A percentile compares a stretch with the other conserved stretches of the same genome.
phyloP scores from a whole-genome alignment of 1,284 basidiomycete genomes.

The Ustilago xerochloae region DNA sequence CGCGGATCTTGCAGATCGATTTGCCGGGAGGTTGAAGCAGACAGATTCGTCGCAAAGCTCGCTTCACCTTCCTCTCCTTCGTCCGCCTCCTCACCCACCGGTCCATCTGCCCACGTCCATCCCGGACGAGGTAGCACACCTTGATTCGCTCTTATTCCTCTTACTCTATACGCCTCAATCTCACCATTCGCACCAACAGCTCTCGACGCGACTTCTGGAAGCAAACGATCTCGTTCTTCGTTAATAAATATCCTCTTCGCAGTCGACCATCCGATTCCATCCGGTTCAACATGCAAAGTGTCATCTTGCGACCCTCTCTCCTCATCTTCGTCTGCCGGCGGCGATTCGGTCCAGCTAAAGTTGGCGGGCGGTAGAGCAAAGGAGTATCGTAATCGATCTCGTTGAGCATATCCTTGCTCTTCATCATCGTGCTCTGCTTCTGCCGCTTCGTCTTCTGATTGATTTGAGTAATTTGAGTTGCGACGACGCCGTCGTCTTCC shows the following conservation, averaged over 20 bases:
- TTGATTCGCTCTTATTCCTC: constrained; percentile 20
- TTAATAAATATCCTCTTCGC: constrained; percentile 30
- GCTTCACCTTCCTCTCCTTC: background rate
- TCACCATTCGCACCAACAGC: background rate
- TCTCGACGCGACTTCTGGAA: constrained; percentile 25
- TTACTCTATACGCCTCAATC: constrained; percentile 23
- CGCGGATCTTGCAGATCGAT: background rate
- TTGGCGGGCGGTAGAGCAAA: constrained; percentile 32
- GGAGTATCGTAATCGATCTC: constrained; percentile 32
- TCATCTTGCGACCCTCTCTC: background rate
- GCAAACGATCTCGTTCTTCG: constrained; percentile 29
- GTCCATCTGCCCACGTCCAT: constrained; percentile 24
- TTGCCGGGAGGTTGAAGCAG: constrained; percentile 2
- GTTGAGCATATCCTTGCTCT: constrained; percentile 18
- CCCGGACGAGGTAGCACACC: constrained; percentile 21
- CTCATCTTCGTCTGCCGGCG: constrained; percentile 4
- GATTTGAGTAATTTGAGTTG: constrained; percentile 11
- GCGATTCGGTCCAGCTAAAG: constrained; percentile 24
- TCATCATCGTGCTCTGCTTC: constrained; percentile 35
- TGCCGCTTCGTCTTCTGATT: constrained; percentile 24
- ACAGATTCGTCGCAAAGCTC: constrained; percentile 11
- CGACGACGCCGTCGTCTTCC: background rate
- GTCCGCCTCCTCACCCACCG: background rate
- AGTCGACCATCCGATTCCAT: constrained; percentile 40
- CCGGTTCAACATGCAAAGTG: constrained; percentile 26